Evolutionary conservation across 192 early-diverging fungal species (phyloP).

Genomic region (Dissophora ornata): DNA sequence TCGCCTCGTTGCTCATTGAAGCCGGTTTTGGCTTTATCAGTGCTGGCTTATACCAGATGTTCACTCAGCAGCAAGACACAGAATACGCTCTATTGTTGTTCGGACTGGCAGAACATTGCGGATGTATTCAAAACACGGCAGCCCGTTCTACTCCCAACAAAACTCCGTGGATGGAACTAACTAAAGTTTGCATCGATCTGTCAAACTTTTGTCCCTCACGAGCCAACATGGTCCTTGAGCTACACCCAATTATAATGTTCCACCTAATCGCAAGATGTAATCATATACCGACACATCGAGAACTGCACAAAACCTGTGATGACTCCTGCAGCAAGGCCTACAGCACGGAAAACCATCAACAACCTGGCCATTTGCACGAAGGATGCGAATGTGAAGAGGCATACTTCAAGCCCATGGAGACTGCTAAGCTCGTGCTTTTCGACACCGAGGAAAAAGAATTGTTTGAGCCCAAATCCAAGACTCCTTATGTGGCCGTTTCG

Average conservation of each 20-base stretch:
- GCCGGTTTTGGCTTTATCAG: slow-evolving; percentile 17
- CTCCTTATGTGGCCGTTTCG: slow-evolving; percentile 7
- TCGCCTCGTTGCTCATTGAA: slow-evolving; percentile 6
- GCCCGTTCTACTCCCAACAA: neutral
- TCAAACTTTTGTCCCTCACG: slow-evolving; percentile 15
- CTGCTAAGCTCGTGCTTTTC: slow-evolving; percentile 10
- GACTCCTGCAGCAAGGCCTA: slow-evolving; percentile 6
- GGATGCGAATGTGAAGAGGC: neutral
- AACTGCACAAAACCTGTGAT: slow-evolving; percentile 8
- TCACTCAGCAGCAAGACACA: neutral
- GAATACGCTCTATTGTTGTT: neutral
- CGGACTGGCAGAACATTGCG: slow-evolving; percentile 1
- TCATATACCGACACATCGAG: neutral
- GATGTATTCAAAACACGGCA: neutral
- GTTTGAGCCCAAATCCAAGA: neutral
- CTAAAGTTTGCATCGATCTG: neutral
- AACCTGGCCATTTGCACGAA: neutral
- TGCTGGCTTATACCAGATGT: slow-evolving; percentile 7
- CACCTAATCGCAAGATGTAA: slow-evolving; percentile 11
- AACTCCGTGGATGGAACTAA: neutral
- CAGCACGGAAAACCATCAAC: neutral
- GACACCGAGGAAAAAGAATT: slow-evolving; percentile 1
- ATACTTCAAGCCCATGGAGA: slow-evolving; percentile 2
- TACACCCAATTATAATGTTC: slow-evolving; percentile 2
- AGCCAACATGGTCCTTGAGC: neutral